Evolutionary conservation across 164 flowering plant genomes (phyloP), one percentile per base, ranked within the genome.

Genomic region (Vitis cinerea): DNA sequence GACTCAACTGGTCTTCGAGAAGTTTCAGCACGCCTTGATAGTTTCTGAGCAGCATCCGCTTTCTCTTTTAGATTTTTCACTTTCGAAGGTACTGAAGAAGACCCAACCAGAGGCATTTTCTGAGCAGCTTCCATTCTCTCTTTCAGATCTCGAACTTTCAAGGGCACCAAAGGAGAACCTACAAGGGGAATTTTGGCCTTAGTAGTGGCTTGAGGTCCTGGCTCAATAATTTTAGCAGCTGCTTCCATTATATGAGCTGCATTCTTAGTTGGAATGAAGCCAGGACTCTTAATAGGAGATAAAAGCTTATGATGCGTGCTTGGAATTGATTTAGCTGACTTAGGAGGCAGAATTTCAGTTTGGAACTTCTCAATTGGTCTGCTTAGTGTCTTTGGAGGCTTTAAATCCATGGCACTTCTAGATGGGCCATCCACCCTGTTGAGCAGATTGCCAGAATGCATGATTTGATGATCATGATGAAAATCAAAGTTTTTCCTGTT

Each of bases 171-270:
- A 48, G 92, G 67, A 53, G 83, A 74, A 52, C 77, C 81, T 56
- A 75, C 50, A 1, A 82, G 56, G 16, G 80, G 57, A 15, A 54
- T 64, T 72, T 68, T 88, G 9, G 70, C 65, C 52, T 74, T 87
- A 51, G 53, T 51, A 76, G 67, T 67, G 30, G 68, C 44, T 50
- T 74, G 86, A 50, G 84, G 85, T 64, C 90, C 82, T 9, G 86
- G 82, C 31, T 86, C 92, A 61, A 93, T 85, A 27, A 95, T 90
- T 77, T 80, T 93, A 7, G 97, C 83, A 71, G 97, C 97, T 55
- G 88, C 91, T 83, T 93, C 99, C 93, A 93, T 89, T 76, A 93
- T 74, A 64, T 90, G 86, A 71, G 91, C 91, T 14, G 89, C 91
- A 80, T 85, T 83, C 77, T 79, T 90, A 8, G 84, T 69, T 47